These are phyloP conservation scores for Podochytrium sp. DNA, from an alignment of 192 early-diverging fungal species.

Conservation along the genomic window DNA sequence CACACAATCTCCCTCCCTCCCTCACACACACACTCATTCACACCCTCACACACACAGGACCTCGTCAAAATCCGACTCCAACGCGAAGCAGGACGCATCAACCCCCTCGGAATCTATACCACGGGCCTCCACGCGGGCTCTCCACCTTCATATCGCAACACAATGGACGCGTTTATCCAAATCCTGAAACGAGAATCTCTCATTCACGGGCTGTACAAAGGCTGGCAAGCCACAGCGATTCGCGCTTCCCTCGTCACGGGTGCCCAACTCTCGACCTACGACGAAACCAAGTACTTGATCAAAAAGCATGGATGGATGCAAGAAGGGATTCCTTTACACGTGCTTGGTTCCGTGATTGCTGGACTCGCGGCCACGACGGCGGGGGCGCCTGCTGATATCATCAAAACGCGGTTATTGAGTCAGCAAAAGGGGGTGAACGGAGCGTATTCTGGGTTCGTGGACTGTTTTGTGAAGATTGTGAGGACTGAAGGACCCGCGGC, in stretches of 20 bases:
- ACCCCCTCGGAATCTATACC: conserved; percentile 2
- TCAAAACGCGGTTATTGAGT: conserved; percentile 73
- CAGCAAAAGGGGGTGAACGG: conserved; percentile 83
- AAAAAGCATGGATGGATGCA: conserved; percentile 34
- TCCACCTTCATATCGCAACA: conserved; percentile 17
- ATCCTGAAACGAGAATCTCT: conserved; percentile 16
- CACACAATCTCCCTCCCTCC: not conserved
- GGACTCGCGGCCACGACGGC: conserved; percentile 32
- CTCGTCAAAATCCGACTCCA: conserved; percentile 35
- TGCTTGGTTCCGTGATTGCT: conserved; percentile 44
- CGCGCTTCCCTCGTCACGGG: conserved; percentile 54
- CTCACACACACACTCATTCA: too few relatives aligned
- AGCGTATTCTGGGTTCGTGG: conserved; percentile 74
- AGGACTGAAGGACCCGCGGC: conserved; percentile 73
- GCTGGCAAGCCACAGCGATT: conserved; percentile 51
- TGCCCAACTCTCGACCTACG: conserved; percentile 55
- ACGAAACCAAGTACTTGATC: conserved; percentile 52
- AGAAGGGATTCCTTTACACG: conserved; percentile 47
- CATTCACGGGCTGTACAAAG: conserved; percentile 40
- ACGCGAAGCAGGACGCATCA: conserved; percentile 19
- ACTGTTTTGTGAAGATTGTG: conserved; percentile 72
- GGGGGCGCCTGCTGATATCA: conserved; percentile 74
- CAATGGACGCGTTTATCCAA: conserved; percentile 28
- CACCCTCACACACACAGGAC: conserved; percentile 5
- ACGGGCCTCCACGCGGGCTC: conserved; percentile 23